Percentiles rank a stretch among this genome's conserved stretches.
These are phyloP conservation scores for Ogataea naganishii DNA, from an alignment of 805 yeast species.

Conservation along the genomic window DNA sequence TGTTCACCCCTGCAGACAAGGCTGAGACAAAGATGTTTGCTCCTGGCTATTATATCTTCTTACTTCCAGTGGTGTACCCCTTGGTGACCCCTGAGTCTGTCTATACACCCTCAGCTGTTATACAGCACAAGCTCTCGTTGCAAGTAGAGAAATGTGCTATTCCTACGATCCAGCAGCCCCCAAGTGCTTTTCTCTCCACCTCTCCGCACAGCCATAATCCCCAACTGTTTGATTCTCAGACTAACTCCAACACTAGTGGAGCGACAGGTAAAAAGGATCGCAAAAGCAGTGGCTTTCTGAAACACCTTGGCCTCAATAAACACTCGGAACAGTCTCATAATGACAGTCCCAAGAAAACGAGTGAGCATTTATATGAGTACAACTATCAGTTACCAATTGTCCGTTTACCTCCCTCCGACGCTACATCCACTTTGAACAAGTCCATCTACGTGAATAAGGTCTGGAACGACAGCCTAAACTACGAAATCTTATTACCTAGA, in stretches of 20 bases:
- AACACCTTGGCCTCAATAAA: too few relatives aligned
- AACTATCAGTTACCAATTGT: slow-evolving; percentile 36
- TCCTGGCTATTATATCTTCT: slow-evolving; percentile 65
- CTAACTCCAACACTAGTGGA: too few relatives aligned
- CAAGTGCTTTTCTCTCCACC: slow-evolving; percentile 24
- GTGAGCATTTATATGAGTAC: slow-evolving; percentile 22
- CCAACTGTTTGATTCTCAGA: too few relatives aligned
- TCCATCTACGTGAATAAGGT: slow-evolving; percentile 69
- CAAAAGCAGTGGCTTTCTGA: too few relatives aligned
- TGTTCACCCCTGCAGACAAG: slow-evolving; percentile 3
- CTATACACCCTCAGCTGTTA: slow-evolving; percentile 39
- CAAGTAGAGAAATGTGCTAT: slow-evolving; percentile 26
- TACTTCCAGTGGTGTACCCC: slow-evolving; percentile 56
- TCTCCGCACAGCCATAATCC: slow-evolving; percentile 19
- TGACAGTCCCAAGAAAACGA: slow-evolving; percentile 22
- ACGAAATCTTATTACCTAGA: slow-evolving; percentile 62
- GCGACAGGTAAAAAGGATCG: too few relatives aligned
- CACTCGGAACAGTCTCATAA: too few relatives aligned
- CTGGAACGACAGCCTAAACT: slow-evolving; percentile 66
- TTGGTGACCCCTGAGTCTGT: slow-evolving; percentile 56
- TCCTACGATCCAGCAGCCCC: slow-evolving; percentile 22
- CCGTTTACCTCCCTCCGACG: slow-evolving; percentile 48
- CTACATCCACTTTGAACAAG: slow-evolving; percentile 52
- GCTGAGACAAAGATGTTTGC: slow-evolving; percentile 21
- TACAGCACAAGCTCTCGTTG: slow-evolving; percentile 33